These are phyloP conservation scores for Clitoria ternatea DNA, from an alignment of 306 rosid genomes.

Conservation along the genomic window DNA sequence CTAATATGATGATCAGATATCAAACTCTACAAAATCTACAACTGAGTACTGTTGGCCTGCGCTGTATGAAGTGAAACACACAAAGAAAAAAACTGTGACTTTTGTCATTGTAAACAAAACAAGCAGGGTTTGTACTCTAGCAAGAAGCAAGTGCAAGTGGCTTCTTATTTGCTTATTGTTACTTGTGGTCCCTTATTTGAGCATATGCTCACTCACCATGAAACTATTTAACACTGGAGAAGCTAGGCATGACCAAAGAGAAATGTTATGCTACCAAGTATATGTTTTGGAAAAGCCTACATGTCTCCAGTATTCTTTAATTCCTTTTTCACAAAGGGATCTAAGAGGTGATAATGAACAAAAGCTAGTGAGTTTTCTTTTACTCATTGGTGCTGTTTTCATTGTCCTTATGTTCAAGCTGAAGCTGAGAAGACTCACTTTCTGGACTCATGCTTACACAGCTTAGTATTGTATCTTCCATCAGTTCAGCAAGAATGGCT, in stretches of 20 bases:
- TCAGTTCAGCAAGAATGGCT: conserved; percentile 64
- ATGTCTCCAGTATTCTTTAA: conserved; percentile 14
- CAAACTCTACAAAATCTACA: conserved; percentile 49
- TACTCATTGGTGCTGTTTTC: conserved; percentile 35
- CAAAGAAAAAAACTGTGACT: neutral
- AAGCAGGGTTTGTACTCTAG: conserved; percentile 25
- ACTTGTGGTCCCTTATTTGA: conserved; percentile 20
- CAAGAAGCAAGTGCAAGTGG: conserved; percentile 33
- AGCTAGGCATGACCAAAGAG: conserved; percentile 32
- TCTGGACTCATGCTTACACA: conserved; percentile 29
- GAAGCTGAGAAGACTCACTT: conserved; percentile 23
- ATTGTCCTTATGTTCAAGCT: conserved; percentile 24
- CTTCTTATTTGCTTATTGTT: conserved; percentile 23
- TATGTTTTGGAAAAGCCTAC: conserved; percentile 19
- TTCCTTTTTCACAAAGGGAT: conserved; percentile 12
- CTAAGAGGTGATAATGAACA: conserved; percentile 17
- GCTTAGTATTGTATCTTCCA: conserved; percentile 65
- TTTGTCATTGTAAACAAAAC: conserved; percentile 28
- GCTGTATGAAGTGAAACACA: conserved; percentile 7
- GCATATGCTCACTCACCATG: conserved; percentile 10
- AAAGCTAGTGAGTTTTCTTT: conserved; percentile 19
- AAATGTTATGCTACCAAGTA: conserved; percentile 17
- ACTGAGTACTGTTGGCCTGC: conserved; percentile 2
- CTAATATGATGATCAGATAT: conserved; percentile 42
- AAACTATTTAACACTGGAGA: conserved; percentile 20